phyloP scores from a whole-genome alignment of 1,284 basidiomycete species.

The Pterulicium gracile region DNA sequence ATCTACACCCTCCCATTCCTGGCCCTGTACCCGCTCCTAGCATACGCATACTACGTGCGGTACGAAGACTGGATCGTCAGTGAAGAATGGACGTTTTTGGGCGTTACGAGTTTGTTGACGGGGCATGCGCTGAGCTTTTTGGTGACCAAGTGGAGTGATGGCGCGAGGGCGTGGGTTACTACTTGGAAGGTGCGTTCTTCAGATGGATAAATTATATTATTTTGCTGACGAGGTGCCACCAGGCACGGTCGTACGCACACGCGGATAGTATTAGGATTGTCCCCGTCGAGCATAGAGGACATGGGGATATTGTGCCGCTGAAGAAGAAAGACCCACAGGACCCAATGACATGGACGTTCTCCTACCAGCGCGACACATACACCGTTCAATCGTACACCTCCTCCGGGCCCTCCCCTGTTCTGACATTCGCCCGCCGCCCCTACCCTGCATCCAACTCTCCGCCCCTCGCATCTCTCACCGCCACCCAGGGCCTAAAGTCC shows the following conservation, averaged over 20 bases:
- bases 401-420: conserved; percentile 36
- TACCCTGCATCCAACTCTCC: conserved; percentile 82
- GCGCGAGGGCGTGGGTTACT: conserved; percentile 71
- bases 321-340: conserved; percentile 50
- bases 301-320: conserved; percentile 83
- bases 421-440: conserved; percentile 73
- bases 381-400: conserved; percentile 38
- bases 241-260: conserved; percentile 59
- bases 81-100: conserved; percentile 95
- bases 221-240: conserved; percentile 5
- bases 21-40: conserved; percentile 80
- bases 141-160: conserved; percentile 84
- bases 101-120: conserved; percentile 75
- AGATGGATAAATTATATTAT: conserved; percentile 9
- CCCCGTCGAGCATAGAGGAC: conserved; percentile 80
- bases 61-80: conserved; percentile 90
- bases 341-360: conserved; percentile 72
- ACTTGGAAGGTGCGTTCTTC: conserved; percentile 57
- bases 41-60: conserved; percentile 83
- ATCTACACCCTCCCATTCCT: conserved; percentile 83
- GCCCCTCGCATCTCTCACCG: conserved; percentile 56
- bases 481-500: conserved; percentile 35
- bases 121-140: conserved; percentile 92
- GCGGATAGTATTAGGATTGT: conserved; percentile 81
- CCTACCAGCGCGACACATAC: conserved; percentile 95